These are phyloP conservation scores for Tardiomyces blankii DNA, from an alignment of 1,139 yeast species.

Conservation along the genomic window DNA sequence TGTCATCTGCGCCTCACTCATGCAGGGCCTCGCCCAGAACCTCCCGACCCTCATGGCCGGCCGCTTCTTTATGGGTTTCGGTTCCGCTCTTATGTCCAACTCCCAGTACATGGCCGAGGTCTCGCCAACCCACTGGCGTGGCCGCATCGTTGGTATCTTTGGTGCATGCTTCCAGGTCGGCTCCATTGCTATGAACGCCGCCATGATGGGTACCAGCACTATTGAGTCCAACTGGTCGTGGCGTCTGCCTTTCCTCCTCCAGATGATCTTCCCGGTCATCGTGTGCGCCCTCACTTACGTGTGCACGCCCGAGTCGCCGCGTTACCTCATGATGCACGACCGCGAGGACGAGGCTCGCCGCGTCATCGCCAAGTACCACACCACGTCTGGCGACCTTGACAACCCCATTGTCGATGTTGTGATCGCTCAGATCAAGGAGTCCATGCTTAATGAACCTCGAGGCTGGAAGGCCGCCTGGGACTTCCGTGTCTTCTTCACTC, in stretches of 20 bases:
- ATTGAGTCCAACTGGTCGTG: slow-evolving; percentile 69
- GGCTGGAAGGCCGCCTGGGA: not conserved
- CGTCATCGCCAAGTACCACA: slow-evolving; percentile 34
- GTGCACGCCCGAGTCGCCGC: slow-evolving; percentile 92
- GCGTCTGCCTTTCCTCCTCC: slow-evolving; percentile 76
- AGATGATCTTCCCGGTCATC: slow-evolving; percentile 38
- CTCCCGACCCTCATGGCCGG: slow-evolving; percentile 92
- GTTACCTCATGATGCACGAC: slow-evolving; percentile 70
- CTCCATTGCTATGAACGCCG: slow-evolving; percentile 81
- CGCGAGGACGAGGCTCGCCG: slow-evolving; percentile 50
- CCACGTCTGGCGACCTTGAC: not conserved
- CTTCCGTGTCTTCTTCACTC: not conserved
- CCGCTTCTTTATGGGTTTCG: slow-evolving; percentile 86
- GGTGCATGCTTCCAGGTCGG: slow-evolving; percentile 79
- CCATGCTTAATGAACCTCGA: not conserved
- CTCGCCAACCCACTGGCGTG: slow-evolving; percentile 87
- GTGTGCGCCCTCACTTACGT: slow-evolving; percentile 31
- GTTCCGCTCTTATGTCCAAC: slow-evolving; percentile 92
- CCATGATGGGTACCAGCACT: slow-evolving; percentile 76
- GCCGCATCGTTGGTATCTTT: slow-evolving; percentile 50
- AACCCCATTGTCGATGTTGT: not conserved
- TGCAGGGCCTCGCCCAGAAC: slow-evolving; percentile 68
- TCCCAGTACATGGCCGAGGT: slow-evolving; percentile 86
- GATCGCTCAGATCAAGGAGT: not conserved
- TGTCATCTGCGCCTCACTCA: slow-evolving; percentile 70